Evolutionary conservation across 2,329 filamentous ascomycete species (phyloP), one percentile per base, ranked within the genome.

Genomic region (Amauroascus niger): DNA sequence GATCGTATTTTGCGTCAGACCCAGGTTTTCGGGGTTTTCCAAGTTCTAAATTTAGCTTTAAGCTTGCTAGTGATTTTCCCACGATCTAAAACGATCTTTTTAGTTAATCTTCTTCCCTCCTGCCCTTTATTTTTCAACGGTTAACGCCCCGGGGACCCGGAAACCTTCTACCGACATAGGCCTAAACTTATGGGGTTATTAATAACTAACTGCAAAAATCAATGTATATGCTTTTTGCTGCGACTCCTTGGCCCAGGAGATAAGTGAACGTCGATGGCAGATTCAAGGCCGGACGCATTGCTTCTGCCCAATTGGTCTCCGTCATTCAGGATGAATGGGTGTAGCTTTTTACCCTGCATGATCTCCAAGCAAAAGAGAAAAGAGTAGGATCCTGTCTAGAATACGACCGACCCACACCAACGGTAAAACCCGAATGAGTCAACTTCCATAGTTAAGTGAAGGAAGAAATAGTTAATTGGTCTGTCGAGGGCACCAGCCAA

Each of bases 361-460:
- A 24, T 49, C 46, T 24, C 11, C 32, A 5, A 35, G 18, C 8
- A n/a, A 33, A 33, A 28, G 20, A 43, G 3, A 16, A 37, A 5
- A 6, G 40, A 43, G 7, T n/a, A n/a, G 18, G 7, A 32, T 8
- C 13, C 18, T 37, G 13, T 14, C 20, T 8, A 20, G 20, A 44
- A 43, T 51, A 51, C 49, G 39, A 35, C 20, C 26, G 49, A 35
- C 40, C 49, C 49, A 44, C 49, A 33, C 40, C 33, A 45, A 52
- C 50, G 41, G 50, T 35, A n/a, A 52, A 37, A 13, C 41, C 50
- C 50, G 50, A 52, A 32, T 46, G 49, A 52, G 30, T 46, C 41
- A 52, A 35, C n/a, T 22, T 24, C 14, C 6, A n/a, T 14, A 3
- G 33, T 7, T 20, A 41, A 41, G 16, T 22, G 30, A 35, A 8